Evolutionary conservation across 108 stramenopile genomes (phyloP).

Genomic region (Skeletonema grethae): DNA sequence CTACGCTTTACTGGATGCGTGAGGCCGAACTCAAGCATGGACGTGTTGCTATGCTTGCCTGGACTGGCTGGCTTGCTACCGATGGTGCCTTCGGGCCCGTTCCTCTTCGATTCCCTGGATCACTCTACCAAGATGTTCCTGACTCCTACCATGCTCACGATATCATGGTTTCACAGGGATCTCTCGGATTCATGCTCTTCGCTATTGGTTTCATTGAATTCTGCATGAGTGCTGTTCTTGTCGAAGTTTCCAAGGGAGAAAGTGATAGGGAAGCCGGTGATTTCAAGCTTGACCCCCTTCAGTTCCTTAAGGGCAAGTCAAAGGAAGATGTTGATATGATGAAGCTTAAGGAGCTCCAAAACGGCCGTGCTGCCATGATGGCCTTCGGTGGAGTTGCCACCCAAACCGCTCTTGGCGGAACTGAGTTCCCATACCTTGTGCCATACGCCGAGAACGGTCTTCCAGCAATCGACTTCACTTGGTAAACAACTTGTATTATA

Average conservation of each 20-base stretch:
- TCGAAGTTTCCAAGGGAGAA: conserved; percentile 91
- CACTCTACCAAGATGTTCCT: conserved; percentile 76
- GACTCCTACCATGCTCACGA: conserved; percentile 84
- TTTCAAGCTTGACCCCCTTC: conserved; percentile 84
- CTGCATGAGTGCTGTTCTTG: conserved; percentile 76
- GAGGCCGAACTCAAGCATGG: conserved; percentile 91
- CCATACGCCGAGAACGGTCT: conserved; percentile 36
- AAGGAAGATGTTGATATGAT: conserved; percentile 70
- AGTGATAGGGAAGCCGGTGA: conserved; percentile 91
- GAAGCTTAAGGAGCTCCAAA: conserved; percentile 90
- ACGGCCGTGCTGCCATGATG: conserved; percentile 96
- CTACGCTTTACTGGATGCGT: conserved; percentile 92
- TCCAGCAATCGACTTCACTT: conserved; percentile 23
- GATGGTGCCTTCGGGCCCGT: conserved; percentile 79
- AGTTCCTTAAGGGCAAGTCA: conserved; percentile 83
- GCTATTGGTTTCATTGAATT: conserved; percentile 77
- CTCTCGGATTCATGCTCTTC: conserved; percentile 79
- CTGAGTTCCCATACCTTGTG: conserved; percentile 53
- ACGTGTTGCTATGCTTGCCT: conserved; percentile 87
- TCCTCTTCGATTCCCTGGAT: conserved; percentile 83
- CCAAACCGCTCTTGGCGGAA: conserved; percentile 85
- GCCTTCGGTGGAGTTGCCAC: conserved; percentile 94
- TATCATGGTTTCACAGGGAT: conserved; percentile 80
- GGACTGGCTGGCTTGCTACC: conserved; percentile 87
- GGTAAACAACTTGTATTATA: conserved; percentile 24